Evolutionary conservation across 169 alveolate species (phyloP).

Genomic region (Perkinsus olseni): DNA sequence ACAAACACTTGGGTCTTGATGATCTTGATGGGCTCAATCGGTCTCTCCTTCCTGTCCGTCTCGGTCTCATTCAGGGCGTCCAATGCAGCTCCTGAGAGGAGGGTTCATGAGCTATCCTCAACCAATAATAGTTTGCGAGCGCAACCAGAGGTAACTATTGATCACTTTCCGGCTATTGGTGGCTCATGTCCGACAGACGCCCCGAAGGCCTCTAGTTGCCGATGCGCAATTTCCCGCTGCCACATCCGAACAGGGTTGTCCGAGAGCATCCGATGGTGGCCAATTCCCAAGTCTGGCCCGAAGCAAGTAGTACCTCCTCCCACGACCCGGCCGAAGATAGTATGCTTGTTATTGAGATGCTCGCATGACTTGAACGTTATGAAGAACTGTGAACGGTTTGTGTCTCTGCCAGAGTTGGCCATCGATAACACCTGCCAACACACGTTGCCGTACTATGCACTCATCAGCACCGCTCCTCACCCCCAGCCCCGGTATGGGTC

Average conservation of each 20-base stretch:
- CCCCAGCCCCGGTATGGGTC: slow-evolving; percentile 33
- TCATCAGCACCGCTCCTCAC: background rate
- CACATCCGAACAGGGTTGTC: no score
- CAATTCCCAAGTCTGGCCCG: no score
- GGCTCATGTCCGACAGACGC: no score
- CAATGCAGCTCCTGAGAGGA: background rate
- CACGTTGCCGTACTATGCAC: background rate
- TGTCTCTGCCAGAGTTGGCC: background rate
- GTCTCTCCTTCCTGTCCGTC: background rate
- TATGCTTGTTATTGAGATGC: slow-evolving; percentile 77
- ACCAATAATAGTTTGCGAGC: no score
- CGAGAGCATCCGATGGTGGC: no score
- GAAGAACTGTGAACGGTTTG: slow-evolving; percentile 74
- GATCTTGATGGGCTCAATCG: background rate
- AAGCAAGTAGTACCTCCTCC: slow-evolving; percentile 52
- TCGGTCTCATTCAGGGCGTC: background rate
- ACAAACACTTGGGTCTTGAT: background rate
- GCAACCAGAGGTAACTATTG: no score
- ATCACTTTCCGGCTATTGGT: no score
- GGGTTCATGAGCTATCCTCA: background rate
- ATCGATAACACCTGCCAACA: background rate
- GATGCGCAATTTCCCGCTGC: no score
- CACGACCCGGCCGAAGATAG: slow-evolving; percentile 59
- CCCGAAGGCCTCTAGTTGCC: no score
- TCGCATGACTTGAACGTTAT: slow-evolving; percentile 81